Evolutionary conservation across 495 filamentous ascomycete genomes (phyloP).

Genomic region (Staphylotrichum tortipilum): DNA sequence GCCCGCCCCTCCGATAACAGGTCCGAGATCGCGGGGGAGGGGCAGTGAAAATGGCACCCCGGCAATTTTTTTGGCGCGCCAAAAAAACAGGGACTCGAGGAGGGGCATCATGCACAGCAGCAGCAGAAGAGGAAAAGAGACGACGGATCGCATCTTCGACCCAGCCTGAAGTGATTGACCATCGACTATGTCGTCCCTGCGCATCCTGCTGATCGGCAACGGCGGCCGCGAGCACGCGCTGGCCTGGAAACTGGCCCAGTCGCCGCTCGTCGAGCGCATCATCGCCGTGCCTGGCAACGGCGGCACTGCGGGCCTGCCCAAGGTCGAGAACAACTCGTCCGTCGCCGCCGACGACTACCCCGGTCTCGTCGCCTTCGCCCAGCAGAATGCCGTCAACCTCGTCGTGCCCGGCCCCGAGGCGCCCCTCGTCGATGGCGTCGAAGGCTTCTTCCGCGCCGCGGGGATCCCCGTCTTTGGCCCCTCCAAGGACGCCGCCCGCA

Average conservation of each 20-base stretch:
- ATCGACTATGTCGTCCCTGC: constrained; percentile 35
- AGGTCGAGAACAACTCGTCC: constrained; percentile 59
- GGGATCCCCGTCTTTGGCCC: constrained; percentile 83
- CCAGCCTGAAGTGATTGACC: constrained; percentile 6
- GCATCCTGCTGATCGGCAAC: constrained; percentile 80
- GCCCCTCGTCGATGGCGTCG: constrained; percentile 86
- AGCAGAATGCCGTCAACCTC: constrained; percentile 65
- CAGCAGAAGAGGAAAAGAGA: not conserved
- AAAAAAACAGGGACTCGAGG: too few species aligned
- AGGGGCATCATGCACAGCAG: constrained; percentile 7
- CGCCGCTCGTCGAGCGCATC: constrained; percentile 55
- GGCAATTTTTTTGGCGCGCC: not conserved
- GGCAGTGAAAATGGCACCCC: not conserved
- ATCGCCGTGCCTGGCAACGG: constrained; percentile 76
- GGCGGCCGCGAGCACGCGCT: constrained; percentile 92
- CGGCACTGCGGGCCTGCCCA: constrained; percentile 65
- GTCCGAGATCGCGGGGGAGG: constrained; percentile 10
- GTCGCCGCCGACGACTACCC: constrained; percentile 69
- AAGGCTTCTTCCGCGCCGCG: constrained; percentile 69
- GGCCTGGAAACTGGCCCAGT: constrained; percentile 88
- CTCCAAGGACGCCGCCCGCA: constrained; percentile 69
- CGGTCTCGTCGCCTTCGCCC: constrained; percentile 64
- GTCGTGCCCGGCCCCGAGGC: constrained; percentile 89
- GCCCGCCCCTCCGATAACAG: not conserved
- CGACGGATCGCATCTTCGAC: constrained; percentile 2